Base-by-base conservation (phyloP, 2,329 filamentous ascomycete species). In the Coniochaeta sp. region DNA sequence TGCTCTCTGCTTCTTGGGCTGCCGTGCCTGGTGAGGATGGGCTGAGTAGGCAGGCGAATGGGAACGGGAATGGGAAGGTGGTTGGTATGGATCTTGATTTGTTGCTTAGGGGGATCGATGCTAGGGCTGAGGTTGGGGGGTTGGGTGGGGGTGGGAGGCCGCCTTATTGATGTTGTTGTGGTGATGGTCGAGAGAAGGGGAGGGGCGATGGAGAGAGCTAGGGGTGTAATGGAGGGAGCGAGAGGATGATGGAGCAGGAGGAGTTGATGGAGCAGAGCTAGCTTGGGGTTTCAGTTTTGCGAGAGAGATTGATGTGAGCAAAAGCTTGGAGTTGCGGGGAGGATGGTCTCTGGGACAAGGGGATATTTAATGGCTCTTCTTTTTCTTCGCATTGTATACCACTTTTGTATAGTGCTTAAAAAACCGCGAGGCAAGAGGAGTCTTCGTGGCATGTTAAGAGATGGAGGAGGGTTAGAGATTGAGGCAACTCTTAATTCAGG, bases 91-190 rank as follows among this genome's bases (percentile, higher is more conserved):
- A 79, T 56, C 61, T 80, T 52, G 68, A 76, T 53, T 70, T 76
- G 48, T 62, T 80, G 46, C 62, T 80, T 47, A 69, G 69, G 55
- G 74, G 74, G 9, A 79, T 80, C 56, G 76, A 79, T 58, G 73
- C 73, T 58, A 66, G 69, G 16, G 66, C 67, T 2, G 72, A 69
- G 18, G 76, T 79, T 2, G 72, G 69, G 20, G 76, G 79, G 59
- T 67, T 78, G 49, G 72, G 74, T 18, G 73, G 71, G 33, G 62
- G 77, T 22, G 71, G 71, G 40, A 70, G 68, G 60, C 77, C 76
- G 49, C 76, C 77, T 16, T 79, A 79, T 58, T 79, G 57, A 60
- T 26, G 16, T 35, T 4, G 8, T 42, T 24, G 33, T 38, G 18
- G 3, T 38, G 12, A 20, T 38, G 16, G 33, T 22, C 16, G 18